Base-by-base conservation (phyloP, 306 rosid genomes). In the Sphenostylis stenocarpa region DNA sequence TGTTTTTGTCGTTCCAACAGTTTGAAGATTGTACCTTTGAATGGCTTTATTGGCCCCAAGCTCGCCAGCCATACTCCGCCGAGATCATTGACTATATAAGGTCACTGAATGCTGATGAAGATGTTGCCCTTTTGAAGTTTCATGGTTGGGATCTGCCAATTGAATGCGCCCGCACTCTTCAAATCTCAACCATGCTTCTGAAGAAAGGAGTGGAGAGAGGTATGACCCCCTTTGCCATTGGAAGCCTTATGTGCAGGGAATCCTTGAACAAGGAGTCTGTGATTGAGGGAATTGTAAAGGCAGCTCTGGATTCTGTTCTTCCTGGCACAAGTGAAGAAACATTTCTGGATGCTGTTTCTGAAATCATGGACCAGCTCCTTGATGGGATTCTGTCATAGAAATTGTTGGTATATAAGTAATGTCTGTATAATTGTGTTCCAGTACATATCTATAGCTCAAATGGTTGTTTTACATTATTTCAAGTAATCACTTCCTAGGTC, bases 41-140 rank as follows among this genome's bases (percentile, higher is more conserved):
- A 75, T 94, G 98, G 98, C 94, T 94, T 47, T 91, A 92, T 69
- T 94, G 98, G 98, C 95, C 98, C 20, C 98, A 94, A 86, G 91
- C 98, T 69, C 91, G 86, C 77, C 76, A 86, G 76, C 89, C 91
- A 3, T 94, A 84, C 84, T 81, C 91, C 19, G 79, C 77, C 0
- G 96, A 90, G 86, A 85, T 83, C 31, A 17, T 92, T 43, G 89
- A 90, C 39, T 92, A 94, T 83, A 80, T 94, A 62, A 89, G 77
- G 26, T 92, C 89, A 13, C 88, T 94, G 49, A 90, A 94, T 13
- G 97, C 97, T 6, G 97, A 90, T 67, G 86, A 88, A 76, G 97
- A 94, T 67, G 86, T 92, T 26, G 90, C 92, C 67, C 89, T 94
- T 73, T 66, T 91, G 79, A 92, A 86, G 91, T 92, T 89, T 63